phyloP scores from a whole-genome alignment of 2,329 filamentous ascomycete genomes.

The Ceratocystis ficicola region DNA sequence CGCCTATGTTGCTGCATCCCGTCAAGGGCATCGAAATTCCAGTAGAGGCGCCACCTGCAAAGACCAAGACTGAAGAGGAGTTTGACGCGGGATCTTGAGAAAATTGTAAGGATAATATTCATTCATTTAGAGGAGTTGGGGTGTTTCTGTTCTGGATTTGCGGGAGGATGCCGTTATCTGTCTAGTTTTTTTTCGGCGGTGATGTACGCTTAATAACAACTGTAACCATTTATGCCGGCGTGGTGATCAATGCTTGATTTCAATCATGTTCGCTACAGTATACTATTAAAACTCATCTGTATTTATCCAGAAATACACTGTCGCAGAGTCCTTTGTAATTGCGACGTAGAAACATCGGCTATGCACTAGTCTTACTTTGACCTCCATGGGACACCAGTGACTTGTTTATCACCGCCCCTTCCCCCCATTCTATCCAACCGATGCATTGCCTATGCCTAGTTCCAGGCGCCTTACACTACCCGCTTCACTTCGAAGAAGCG shows the following conservation, averaged over 20 bases:
- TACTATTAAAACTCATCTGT: background rate
- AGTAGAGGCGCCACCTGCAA: constrained; percentile 43
- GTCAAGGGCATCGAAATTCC: constrained; percentile 63
- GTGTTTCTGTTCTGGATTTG: constrained; percentile 9
- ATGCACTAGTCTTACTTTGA: background rate
- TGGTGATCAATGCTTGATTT: background rate
- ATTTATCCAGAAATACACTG: constrained; percentile 16
- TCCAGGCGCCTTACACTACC: constrained; percentile 13
- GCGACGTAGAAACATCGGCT: background rate
- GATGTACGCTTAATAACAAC: background rate
- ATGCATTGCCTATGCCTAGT: background rate
- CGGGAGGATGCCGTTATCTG: background rate
- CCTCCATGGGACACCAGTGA: background rate
- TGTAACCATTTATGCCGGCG: background rate
- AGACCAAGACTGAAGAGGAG: constrained; percentile 29
- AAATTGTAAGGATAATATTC: background rate
- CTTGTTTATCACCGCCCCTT: background rate
- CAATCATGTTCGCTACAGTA: background rate
- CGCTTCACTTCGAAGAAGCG: constrained; percentile 75
- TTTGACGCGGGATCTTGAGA: constrained; percentile 39
- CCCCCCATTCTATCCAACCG: background rate
- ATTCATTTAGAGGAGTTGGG: constrained; percentile 3
- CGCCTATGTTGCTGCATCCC: constrained; percentile 80
- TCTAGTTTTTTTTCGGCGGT: background rate
- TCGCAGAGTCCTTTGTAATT: background rate